phyloP scores from a whole-genome alignment of 108 stramenopile genomes.

The Cyclotella baltica region DNA sequence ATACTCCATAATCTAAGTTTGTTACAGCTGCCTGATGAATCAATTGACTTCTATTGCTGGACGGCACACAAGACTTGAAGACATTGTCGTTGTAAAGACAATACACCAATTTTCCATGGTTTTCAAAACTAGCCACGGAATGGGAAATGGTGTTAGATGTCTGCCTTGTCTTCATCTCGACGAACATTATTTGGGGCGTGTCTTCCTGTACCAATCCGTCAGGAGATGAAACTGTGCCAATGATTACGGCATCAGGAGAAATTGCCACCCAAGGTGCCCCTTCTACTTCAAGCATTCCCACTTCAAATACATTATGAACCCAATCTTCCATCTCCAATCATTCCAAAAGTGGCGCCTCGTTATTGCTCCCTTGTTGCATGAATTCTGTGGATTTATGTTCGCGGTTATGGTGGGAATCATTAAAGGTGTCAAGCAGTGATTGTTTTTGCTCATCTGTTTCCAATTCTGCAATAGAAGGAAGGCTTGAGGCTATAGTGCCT shows the following conservation, averaged over 20 bases:
- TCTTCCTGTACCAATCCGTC: background rate
- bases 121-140: background rate
- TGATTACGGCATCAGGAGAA: background rate
- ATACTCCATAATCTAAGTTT: background rate
- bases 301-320: background rate
- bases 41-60: background rate
- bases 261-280: background rate
- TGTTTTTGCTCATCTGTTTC: background rate
- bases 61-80: background rate
- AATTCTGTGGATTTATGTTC: background rate
- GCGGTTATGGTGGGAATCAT: background rate
- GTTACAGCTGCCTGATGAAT: background rate
- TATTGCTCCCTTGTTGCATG: background rate
- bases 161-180: background rate
- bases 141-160: background rate
- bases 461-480: background rate
- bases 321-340: background rate
- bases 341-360: background rate
- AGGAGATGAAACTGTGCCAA: background rate
- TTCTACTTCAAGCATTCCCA: background rate
- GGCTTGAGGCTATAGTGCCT: background rate
- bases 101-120: background rate
- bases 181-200: background rate
- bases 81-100: background rate
- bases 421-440: background rate